phyloP scores from a whole-genome alignment of 805 yeast genomes.

The Metschnikowia amazonensis region DNA sequence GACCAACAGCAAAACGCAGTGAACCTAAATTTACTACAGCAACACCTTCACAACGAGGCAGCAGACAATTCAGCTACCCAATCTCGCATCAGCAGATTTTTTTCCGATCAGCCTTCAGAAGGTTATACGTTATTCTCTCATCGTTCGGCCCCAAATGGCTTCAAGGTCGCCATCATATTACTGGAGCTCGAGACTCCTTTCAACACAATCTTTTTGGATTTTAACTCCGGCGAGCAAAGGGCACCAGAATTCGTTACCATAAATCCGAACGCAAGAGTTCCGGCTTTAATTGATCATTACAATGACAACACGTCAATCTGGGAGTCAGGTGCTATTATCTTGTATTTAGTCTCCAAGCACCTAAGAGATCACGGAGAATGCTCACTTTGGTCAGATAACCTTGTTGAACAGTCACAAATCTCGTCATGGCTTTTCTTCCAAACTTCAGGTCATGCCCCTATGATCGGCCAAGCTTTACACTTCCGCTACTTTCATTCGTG shows the following conservation, averaged over 20 bases:
- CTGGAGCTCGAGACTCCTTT: slow-evolving; percentile 78
- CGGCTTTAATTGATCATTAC: slow-evolving; percentile 87
- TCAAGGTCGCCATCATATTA: slow-evolving; percentile 87
- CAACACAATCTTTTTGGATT: slow-evolving; percentile 80
- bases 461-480: slow-evolving; percentile 96
- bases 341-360: slow-evolving; percentile 72
- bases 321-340: slow-evolving; percentile 92
- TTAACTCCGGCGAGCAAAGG: slow-evolving; percentile 84
- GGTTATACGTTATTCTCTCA: slow-evolving; percentile 84
- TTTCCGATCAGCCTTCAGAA: slow-evolving; percentile 69
- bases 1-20: slow-evolving; percentile 43
- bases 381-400: slow-evolving; percentile 73
- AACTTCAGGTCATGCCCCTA: slow-evolving; percentile 97
- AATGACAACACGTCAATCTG: slow-evolving; percentile 78
- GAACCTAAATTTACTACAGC: slow-evolving; percentile 41
- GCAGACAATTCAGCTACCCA: slow-evolving; percentile 35
- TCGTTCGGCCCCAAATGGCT: slow-evolving; percentile 91
- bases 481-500: slow-evolving; percentile 87
- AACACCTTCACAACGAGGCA: slow-evolving; percentile 42
- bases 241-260: slow-evolving; percentile 92
- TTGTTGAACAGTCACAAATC: slow-evolving; percentile 79
- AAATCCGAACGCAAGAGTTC: slow-evolving; percentile 94
- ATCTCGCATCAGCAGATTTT: slow-evolving; percentile 65
- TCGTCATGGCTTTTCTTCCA: slow-evolving; percentile 90
- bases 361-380: slow-evolving; percentile 62